These are phyloP conservation scores for Citrus maxima DNA, from an alignment of 345 rosid species.

Conservation along the genomic window DNA sequence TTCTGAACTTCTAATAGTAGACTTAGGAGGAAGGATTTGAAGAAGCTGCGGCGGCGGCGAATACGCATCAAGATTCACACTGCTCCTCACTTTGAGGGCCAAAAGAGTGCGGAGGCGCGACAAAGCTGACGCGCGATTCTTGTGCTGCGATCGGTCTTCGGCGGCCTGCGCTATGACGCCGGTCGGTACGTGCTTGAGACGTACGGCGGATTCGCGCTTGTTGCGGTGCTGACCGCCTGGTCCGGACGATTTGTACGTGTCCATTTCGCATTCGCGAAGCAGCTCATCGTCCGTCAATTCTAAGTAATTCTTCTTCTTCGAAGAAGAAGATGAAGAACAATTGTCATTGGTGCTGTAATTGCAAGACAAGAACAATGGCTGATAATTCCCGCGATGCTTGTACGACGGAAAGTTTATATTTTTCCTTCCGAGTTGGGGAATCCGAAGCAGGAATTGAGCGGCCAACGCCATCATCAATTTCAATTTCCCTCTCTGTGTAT, in stretches of 20 bases:
- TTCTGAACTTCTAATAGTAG: conserved; percentile 59
- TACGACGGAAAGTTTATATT: background rate
- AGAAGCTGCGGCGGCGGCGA: conserved; percentile 79
- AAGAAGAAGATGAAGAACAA: background rate
- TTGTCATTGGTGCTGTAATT: background rate
- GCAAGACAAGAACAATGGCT: background rate
- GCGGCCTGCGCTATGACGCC: conserved; percentile 80
- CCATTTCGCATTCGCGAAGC: conserved; percentile 72
- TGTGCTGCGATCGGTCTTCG: conserved; percentile 94
- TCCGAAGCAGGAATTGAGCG: conserved; percentile 4
- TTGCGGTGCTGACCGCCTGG: conserved; percentile 99
- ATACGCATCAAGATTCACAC: conserved; percentile 51
- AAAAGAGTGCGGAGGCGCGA: conserved; percentile 71
- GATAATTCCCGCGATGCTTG: background rate
- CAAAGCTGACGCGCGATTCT: conserved; percentile 82
- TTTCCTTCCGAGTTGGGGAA: background rate
- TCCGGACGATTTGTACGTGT: conserved; percentile 71
- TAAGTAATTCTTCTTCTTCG: conserved; percentile 26
- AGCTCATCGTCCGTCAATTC: conserved; percentile 65
- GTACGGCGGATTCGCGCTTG: conserved; percentile 92
- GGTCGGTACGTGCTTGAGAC: conserved; percentile 83
- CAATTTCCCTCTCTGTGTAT: background rate
- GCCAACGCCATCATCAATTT: background rate
- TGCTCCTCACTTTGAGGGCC: conserved; percentile 82
- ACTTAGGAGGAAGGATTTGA: conserved; percentile 81